Base-by-base conservation (phyloP, 306 rosid genomes). In the Dryas octopetala region DNA sequence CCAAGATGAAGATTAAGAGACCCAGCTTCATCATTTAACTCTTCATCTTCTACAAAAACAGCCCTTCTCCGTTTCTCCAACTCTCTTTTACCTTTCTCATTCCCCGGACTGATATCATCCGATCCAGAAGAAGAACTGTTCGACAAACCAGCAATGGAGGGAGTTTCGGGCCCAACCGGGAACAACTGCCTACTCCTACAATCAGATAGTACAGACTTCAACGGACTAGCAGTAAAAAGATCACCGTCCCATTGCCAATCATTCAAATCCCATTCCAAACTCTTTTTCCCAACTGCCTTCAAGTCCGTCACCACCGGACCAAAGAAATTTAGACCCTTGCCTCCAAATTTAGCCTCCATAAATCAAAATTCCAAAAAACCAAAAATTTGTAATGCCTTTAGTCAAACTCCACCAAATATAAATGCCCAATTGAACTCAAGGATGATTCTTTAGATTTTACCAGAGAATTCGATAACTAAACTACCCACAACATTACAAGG, bases 211-310 rank as follows among this genome's bases (percentile, higher is more conserved):
- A 82, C 85, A 9, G 90, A 85, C 83, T 70, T 88, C 59, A 87
- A 52, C 5, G 78, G 82, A 53, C 81, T 80, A 32, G 98, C 97
- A 48, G 89, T 68, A 53, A 93, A 93, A 59, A 91, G 97, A 88
- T 93, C 84, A 10, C 97, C 91, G 66, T 90, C 98, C 96, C 96
- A 94, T 64, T 84, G 89, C 97, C 96, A 91, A 38, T 76, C 83
- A 60, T 88, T 94, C 83, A 80, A 83, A 88, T 94, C 87, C 97
- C 98, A 94, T n/a, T 91, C 97, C 55, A 66, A 26, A 50, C 83
- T 61, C 82, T 87, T 88, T 78, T 84, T 91, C 70, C 91, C 89
- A 70, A 83, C 79, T 19, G 79, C 62, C 81, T 80, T 82, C 85
- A 89, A 54, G 71, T 77, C 93, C 52, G 84, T 68, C 6, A 85